A percentile compares a stretch with the other conserved stretches of the same genome.
These are phyloP conservation scores for Houttuynia cordata DNA, from an alignment of 164 flowering plant species.

Conservation along the genomic window DNA sequence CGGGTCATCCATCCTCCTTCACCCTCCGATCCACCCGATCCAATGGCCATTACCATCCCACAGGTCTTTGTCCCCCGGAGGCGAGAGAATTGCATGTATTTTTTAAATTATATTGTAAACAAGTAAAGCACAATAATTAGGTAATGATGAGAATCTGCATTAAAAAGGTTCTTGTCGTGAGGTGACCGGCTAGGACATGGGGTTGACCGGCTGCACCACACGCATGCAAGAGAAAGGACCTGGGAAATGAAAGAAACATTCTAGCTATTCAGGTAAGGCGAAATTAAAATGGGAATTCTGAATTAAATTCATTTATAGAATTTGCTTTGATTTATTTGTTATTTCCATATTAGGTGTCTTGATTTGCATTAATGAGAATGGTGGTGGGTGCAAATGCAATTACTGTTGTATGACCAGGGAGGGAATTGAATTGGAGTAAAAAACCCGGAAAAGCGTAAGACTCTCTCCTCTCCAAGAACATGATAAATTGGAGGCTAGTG, in stretches of 20 bases:
- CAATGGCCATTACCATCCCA: too few relatives aligned
- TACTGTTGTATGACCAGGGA: neutral
- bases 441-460: neutral
- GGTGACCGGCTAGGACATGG: neutral
- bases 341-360: too few relatives aligned
- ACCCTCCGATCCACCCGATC: neutral
- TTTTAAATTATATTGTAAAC: neutral
- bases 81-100: too few relatives aligned
- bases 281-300: too few relatives aligned
- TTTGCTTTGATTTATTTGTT: too few relatives aligned
- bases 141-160: slow-evolving; percentile 1
- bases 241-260: slow-evolving; percentile 8
- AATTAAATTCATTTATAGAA: too few relatives aligned
- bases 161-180: neutral
- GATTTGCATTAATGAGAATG: too few relatives aligned
- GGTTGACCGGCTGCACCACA: slow-evolving; percentile 4
- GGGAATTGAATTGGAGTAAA: neutral
- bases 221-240: too few relatives aligned
- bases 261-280: neutral
- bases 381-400: neutral
- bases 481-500: neutral
- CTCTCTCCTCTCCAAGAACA: neutral
- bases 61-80: too few relatives aligned
- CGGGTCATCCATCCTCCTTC: neutral
- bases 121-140: too few relatives aligned